Base-by-base conservation (phyloP, 2,329 filamentous ascomycete species). In the Cladophialophora bantiana region DNA sequence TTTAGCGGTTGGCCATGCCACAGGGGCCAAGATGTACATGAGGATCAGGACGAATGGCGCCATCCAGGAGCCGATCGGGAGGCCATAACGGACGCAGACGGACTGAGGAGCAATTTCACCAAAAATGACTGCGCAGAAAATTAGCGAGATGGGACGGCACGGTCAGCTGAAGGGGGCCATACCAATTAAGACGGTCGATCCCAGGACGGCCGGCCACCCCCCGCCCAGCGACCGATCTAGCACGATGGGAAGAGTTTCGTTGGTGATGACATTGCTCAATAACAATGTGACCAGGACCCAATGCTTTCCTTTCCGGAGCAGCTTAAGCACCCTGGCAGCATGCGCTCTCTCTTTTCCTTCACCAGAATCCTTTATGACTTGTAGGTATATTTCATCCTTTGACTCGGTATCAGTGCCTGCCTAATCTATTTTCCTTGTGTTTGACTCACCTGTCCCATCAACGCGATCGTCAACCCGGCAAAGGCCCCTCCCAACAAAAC, bases 211-310 rank as follows among this genome's bases (percentile, higher is more conserved):
- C 68, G 94, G 94, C 83, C 96, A 94, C 70, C 95, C 95, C 72
- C 95, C 95, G 35, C 95, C 95, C 18, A 99, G 86, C 64, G 93
- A 97, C 64, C 95, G 86, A 79, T 99, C 95, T 59, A 99, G 86
- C 10, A 99, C 92, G 69, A 99, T 97, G 34, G 95, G 95, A 13
- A 97, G 84, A 2, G 94, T 96, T 81, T 98, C 95, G 78, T 99
- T 98, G 71, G 96, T 96, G 74, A 99, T 96, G 76, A 99, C 95
- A 78, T 99, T 99, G 78, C 93, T 93, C 64, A 99, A 83, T 7
- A 99, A 86, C 32, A 99, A 82, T 2, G 95, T 98, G 62, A 99
- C 95, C 65, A 99, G 83, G 20, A 99, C 94, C 95, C 95, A 99
- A 79, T 99, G 95, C 78, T 99, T 99, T 74, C 95, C 95, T 74